These are phyloP conservation scores for Gossypium davidsonii DNA, from an alignment of 441 rosid genomes.

Conservation along the genomic window DNA sequence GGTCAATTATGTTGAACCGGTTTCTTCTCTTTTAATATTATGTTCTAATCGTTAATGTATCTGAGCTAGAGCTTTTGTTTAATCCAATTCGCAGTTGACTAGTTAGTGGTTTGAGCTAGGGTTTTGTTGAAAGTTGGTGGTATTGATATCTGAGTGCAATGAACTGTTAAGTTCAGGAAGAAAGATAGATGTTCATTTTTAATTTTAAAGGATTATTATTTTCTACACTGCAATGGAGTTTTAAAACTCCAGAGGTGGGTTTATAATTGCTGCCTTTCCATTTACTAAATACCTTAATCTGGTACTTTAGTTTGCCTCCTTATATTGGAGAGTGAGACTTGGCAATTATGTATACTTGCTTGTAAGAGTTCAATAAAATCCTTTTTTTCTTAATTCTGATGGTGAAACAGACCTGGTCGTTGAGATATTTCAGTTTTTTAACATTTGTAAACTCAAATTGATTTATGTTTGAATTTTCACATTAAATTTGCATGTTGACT, in stretches of 20 bases:
- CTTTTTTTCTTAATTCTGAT: not conserved
- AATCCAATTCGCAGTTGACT: not conserved
- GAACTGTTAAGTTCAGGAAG: not conserved
- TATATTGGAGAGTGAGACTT: too few relatives aligned
- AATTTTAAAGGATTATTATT: not conserved
- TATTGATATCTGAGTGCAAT: slow-evolving; percentile 7
- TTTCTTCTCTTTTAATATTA: not conserved
- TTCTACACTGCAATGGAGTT: not conserved
- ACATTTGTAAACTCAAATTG: not conserved
- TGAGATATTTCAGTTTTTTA: not conserved
- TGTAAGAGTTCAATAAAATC: not conserved
- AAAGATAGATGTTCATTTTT: not conserved
- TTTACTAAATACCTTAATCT: not conserved
- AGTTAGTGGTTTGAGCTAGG: slow-evolving; percentile 1
- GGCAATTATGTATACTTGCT: not conserved
- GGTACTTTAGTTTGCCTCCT: not conserved
- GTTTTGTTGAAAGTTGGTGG: not conserved
- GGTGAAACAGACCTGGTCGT: not conserved
- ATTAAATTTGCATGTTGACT: not conserved
- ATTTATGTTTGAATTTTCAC: not conserved
- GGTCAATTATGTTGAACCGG: not conserved
- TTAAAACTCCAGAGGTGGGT: not conserved
- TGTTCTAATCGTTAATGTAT: not conserved
- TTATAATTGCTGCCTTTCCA: not conserved
- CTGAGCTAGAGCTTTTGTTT: not conserved